Base-by-base conservation (phyloP, 1,284 basidiomycete genomes). In the Gomphus bonarii region DNA sequence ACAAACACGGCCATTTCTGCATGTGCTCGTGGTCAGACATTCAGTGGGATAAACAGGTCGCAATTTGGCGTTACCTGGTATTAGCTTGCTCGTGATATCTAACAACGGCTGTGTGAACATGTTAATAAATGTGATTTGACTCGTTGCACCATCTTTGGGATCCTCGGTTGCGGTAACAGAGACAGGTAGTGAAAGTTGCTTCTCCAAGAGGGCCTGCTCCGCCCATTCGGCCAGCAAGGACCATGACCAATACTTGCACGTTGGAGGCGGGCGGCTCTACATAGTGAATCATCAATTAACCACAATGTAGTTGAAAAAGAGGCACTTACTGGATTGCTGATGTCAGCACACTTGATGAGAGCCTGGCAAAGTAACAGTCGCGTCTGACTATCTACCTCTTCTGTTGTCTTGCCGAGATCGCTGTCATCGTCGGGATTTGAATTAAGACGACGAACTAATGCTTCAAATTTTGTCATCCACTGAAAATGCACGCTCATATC, bases 311-410 rank as follows among this genome's bases (percentile, higher is more conserved):
- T 48, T 44, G 55, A 60, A 10, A 44, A 4, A 9, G 20, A 44
- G 43, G 51, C 10, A 78, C 88, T 62, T 68, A 95, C 91, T 11
- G 94, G 93, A 69, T 97, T 97, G 67, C 90, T 94, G 66, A 97
- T 97, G 72, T 97, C 94, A 11, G 92, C 92, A 66, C 93, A 95
- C 70, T 97, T 97, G 70, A 97, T 86, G 53, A 97, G 74, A 3
- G 88, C 88, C 65, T 97, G 91, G 66, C 89, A 93, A n/a, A 93
- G 70, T 57, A 95, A 70, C 25, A 89, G 73, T 60, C 87, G 79
- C 59, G 83, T 77, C 58, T 74, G 71, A 58, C 69, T 68, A 33
- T 75, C 57, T 35, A 75, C 68, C 11, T 48, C 47, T 8, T 31
- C 47, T 16, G 30, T 18, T 12, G 47, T 16, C 28, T 48, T 48